phyloP scores from a whole-genome alignment of 164 flowering plant species.

The Magnolia officinalis region DNA sequence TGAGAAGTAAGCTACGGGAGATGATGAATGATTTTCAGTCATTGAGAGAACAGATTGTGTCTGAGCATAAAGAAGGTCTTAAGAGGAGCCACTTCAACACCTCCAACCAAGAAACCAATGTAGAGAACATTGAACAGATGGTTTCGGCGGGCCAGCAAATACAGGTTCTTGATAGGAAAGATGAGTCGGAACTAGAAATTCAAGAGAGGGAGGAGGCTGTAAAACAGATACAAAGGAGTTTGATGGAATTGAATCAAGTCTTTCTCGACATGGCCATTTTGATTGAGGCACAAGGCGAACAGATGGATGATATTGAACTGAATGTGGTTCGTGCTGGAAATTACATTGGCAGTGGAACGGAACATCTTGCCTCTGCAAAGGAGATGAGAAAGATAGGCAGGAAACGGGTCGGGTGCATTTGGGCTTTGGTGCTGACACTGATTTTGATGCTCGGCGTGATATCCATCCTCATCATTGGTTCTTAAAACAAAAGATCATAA shows the following conservation, averaged over 20 bases:
- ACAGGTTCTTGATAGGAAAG: constrained; percentile 29
- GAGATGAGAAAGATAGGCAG: constrained; percentile 49
- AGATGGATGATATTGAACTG: constrained; percentile 58
- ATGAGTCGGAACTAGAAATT: constrained; percentile 33
- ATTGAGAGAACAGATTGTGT: constrained; percentile 47
- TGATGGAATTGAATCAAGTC: constrained; percentile 67
- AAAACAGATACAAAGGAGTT: constrained; percentile 60
- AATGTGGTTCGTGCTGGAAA: constrained; percentile 51
- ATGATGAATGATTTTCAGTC: constrained; percentile 59
- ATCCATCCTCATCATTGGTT: constrained; percentile 20
- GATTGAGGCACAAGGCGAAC: constrained; percentile 68
- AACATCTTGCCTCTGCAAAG: constrained; percentile 50
- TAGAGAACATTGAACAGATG: constrained; percentile 48
- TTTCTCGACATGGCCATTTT: constrained; percentile 85
- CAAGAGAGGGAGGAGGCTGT: constrained; percentile 63
- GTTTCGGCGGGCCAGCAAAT: constrained; percentile 28
- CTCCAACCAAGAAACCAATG: constrained; percentile 45
- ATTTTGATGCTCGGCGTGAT: constrained; percentile 46
- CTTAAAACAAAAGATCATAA: not conserved
- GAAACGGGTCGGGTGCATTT: constrained; percentile 46
- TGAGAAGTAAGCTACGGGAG: constrained; percentile 54
- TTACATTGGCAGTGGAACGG: constrained; percentile 58
- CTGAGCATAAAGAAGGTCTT: constrained; percentile 52
- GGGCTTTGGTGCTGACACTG: constrained; percentile 41
- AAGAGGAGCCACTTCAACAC: constrained; percentile 49